A percentile compares a stretch with the other conserved stretches of the same genome.
Conservation (phyloP, 2,329 filamentous ascomycete species). For the Verticillium zaregamsianum region DNA sequence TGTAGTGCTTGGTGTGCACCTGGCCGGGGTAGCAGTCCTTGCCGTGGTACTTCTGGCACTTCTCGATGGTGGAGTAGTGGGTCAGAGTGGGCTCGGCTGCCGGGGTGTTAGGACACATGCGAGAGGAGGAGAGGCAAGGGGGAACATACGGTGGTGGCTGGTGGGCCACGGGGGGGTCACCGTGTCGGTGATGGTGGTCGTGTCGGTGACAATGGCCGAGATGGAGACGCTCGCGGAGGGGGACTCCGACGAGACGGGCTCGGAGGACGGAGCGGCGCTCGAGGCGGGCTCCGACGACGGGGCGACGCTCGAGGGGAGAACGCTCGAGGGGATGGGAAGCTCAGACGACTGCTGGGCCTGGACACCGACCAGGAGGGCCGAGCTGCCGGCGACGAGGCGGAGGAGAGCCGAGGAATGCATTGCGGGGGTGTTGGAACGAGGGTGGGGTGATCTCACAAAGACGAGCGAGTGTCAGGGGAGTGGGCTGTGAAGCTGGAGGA, state of each 20-base stretch:
- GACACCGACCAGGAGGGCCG: conserved; percentile 5
- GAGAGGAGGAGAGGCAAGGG: too few species aligned
- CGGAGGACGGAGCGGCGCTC: neutral
- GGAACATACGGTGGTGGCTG: neutral
- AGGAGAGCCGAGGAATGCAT: conserved; percentile 4
- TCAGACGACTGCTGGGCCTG: conserved; percentile 5
- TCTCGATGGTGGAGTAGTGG: neutral
- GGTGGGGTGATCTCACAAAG: neutral
- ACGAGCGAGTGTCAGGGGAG: neutral
- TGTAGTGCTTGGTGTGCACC: neutral
- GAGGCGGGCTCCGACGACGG: neutral
- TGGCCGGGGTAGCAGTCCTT: conserved; percentile 1
- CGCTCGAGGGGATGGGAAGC: neutral
- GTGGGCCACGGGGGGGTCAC: neutral
- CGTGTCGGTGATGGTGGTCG: neutral
- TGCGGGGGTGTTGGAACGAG: neutral
- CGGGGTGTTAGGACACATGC: too few species aligned
- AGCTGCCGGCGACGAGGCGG: conserved; percentile 3
- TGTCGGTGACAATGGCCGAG: neutral
- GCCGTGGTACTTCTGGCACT: neutral
- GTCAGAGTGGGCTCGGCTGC: neutral
- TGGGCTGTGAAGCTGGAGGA: neutral
- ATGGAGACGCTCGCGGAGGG: neutral
- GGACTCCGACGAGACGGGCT: neutral
- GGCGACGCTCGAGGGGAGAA: neutral